phyloP scores from a whole-genome alignment of 1,139 yeast genomes.

The Suhomyces ambrosiae region DNA sequence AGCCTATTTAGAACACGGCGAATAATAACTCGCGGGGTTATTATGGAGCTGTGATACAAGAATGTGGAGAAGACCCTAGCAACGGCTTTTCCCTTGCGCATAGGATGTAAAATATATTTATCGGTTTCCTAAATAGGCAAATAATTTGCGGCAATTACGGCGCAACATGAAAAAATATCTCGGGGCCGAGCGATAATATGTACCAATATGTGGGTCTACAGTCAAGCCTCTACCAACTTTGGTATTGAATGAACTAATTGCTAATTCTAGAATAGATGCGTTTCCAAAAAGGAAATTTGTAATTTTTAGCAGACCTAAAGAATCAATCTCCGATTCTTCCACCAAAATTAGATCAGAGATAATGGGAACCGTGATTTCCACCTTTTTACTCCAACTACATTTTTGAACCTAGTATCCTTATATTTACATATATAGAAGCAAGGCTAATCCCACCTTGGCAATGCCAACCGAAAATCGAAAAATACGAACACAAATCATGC shows the following conservation, averaged over 20 bases:
- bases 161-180: not conserved
- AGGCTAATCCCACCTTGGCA: conserved; percentile 1
- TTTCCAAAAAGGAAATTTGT: too few species aligned
- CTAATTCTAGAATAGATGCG: too few species aligned
- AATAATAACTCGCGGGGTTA: not conserved
- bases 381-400: too few species aligned
- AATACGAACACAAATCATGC: not conserved
- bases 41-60: not conserved
- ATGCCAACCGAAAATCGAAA: conserved; percentile 3
- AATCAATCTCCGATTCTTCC: too few species aligned
- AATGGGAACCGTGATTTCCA: too few species aligned
- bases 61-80: conserved; percentile 2
- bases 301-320: too few species aligned
- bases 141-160: not conserved
- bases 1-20: not conserved
- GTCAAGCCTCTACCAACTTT: too few species aligned
- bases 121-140: not conserved
- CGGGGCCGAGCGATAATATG: too few species aligned
- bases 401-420: not conserved
- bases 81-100: not conserved
- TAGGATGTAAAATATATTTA: not conserved
- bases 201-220: too few species aligned
- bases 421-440: conserved; percentile 1
- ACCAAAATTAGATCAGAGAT: too few species aligned
- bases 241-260: too few species aligned